These are phyloP conservation scores for Clavariopsis aquatica DNA, from an alignment of 495 filamentous ascomycete species.

Conservation along the genomic window DNA sequence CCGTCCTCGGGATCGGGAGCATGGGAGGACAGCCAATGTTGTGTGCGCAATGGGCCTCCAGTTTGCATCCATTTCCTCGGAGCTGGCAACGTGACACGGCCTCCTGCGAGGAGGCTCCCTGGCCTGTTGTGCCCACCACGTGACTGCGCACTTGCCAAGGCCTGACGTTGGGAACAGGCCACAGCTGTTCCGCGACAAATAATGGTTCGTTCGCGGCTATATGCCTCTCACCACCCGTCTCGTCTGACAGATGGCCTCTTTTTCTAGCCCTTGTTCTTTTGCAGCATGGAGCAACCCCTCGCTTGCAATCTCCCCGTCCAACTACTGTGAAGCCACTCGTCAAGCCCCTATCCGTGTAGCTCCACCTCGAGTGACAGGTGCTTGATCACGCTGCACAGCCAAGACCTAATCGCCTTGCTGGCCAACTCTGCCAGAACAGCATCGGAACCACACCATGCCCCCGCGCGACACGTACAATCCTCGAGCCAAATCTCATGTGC, in stretches of 20 bases:
- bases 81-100: too few relatives aligned
- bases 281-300: conserved; percentile 15
- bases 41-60: too few relatives aligned
- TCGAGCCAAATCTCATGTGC: conserved; percentile 7
- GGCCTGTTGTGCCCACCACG: too few relatives aligned
- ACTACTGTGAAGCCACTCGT: neutral
- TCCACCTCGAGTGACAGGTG: conserved; percentile 24
- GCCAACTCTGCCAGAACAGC: conserved; percentile 1
- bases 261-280: neutral
- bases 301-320: neutral
- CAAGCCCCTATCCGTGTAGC: conserved; percentile 17
- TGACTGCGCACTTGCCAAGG: conserved; percentile 19
- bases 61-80: too few relatives aligned
- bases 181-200: neutral
- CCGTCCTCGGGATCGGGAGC: too few relatives aligned
- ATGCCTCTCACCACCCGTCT: conserved; percentile 8
- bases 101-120: too few relatives aligned
- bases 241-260: conserved; percentile 26
- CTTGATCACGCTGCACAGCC: conserved; percentile 26
- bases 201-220: conserved; percentile 27
- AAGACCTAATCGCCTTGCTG: conserved; percentile 8
- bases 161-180: neutral
- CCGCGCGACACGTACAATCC: conserved; percentile 2
- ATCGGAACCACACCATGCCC: conserved; percentile 29
- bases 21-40: too few relatives aligned